Evolutionary conservation across 257 asterid species (phyloP), one percentile per base, ranked within the genome.

Genomic region (Nemophila menziesii): DNA sequence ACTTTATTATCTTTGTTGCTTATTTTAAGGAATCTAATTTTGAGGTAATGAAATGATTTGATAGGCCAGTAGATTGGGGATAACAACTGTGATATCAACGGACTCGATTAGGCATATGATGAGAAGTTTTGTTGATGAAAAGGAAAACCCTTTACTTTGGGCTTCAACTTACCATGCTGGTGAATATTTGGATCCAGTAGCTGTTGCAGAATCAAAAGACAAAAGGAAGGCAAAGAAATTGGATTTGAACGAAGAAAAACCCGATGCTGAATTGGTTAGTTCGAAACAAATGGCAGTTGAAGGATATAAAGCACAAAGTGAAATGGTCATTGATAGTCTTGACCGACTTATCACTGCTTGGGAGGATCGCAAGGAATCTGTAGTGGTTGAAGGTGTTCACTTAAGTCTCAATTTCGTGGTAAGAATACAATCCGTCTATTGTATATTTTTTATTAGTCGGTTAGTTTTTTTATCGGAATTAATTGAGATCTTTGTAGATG

Each of bases 81-180:
- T 90, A 46, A 90, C 99, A 16, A 90, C 96, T n/a, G 92, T 90
- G 45, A 55, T 90, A 61, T 90, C 99, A 46, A 90, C 99, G 0
- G 99, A 90, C 69, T 90, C 99, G n/a, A 79, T 90, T 64, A 75
- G 99, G 52, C 99, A 90, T 71, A 90, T 90, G 99, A 85, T 90
- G 99, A 69, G 99, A 66, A 90, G 99, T 63, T 90, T 85, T 64
- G 94, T 86, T 21, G 92, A 66, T 52, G 99, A 90, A 66, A 73
- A 77, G 61, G 77, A 90, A 49, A 85, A 82, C 58, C 99, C 96
- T 16, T 47, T 90, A 56, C 96, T 90, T 39, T 90, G 99, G 99
- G 89, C 99, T 48, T 90, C 99, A 49, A 90, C 99, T 19, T 90
- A 90, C 69, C 99, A 85, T 47, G 99, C 99, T 9, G 96, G 99